Evolutionary conservation across 2,329 filamentous ascomycete species (phyloP), one percentile per base, ranked within the genome.

Genomic region (Bipolaris zeicola): DNA sequence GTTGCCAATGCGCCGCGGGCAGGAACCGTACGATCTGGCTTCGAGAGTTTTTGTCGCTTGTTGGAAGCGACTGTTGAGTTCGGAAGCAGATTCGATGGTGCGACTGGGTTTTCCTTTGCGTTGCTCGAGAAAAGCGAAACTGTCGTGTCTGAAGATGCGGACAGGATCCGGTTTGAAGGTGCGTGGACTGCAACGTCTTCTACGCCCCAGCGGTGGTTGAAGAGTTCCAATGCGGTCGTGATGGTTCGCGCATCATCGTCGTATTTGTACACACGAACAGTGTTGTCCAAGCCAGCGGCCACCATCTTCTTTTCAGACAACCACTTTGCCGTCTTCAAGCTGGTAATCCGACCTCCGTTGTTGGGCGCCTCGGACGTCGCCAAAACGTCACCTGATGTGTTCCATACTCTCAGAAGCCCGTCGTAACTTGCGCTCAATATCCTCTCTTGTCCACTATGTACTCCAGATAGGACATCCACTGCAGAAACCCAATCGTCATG

Each of bases 401-500:
- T 70, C 94, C 95, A 99, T 62, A 98, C 83, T 64, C 93, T 84
- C 53, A 98, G 79, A 14, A 96, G 79, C 7, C 94, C 94, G 75
- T 99, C 95, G 73, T 96, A 98, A 45, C 91, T 94, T 28, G 88
- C 92, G n/a, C 92, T 96, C n/a, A 96, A 80, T 58, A 98, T 89
- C 60, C 90, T 82, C 68, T 90, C 87, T 63, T 88, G 85, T 20
- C 86, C 85, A 36, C 78, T 77, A 24, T 77, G 75, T 44, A 80
- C 67, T 13, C 66, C 87, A 2, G 92, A 93, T 22, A 96, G 81
- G 4, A 96, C 85, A 75, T 97, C 92, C 24, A 98, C 87, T 24
- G 86, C 85, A 73, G 91, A 91, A 46, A 99, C 90, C 95, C 95
- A 99, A 76, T 98, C 95, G 71, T 99, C 93, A 76, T 99, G 94